Percentiles rank a stretch among this genome's conserved stretches.
Conservation (phyloP, 768 basidiomycete species). For the Dacryopinax spathularia region DNA sequence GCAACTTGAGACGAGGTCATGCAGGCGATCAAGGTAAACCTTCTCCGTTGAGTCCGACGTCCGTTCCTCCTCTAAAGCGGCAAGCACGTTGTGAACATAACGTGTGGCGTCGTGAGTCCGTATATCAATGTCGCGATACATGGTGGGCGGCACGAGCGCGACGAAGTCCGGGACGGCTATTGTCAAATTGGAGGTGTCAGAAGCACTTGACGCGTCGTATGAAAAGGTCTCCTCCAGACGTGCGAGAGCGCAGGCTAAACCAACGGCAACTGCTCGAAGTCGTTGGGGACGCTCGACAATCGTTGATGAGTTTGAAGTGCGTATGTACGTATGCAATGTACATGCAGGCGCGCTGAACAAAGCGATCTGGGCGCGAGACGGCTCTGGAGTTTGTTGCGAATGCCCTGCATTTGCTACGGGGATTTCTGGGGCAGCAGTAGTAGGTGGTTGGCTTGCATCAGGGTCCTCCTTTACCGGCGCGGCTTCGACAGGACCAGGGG, state of each 20-base stretch:
- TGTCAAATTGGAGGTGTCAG: constrained; percentile 13
- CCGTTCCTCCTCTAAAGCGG: constrained; percentile 29
- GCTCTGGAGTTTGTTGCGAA: not conserved
- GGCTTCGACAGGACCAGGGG: not conserved
- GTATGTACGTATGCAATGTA: constrained; percentile 41
- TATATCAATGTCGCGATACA: constrained; percentile 25
- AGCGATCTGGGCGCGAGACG: constrained; percentile 11
- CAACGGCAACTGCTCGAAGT: constrained; percentile 66
- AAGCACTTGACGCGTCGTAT: constrained; percentile 2
- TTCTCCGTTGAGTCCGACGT: constrained; percentile 36
- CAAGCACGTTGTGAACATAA: constrained; percentile 36
- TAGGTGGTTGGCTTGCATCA: not conserved
- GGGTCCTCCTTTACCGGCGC: not conserved
- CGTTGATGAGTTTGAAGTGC: constrained; percentile 53
- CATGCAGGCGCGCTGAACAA: constrained; percentile 26
- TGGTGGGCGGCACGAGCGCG: not conserved
- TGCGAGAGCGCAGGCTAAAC: constrained; percentile 65
- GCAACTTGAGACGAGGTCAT: constrained; percentile 46
- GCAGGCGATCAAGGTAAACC: constrained; percentile 45
- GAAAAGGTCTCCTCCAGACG: constrained; percentile 42
- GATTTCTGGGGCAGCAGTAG: not conserved
- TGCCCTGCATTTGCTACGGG: not conserved
- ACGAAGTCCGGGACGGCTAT: constrained; percentile 2
- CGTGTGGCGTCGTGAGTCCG: constrained; percentile 50
- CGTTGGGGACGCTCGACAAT: constrained; percentile 89